A percentile compares a stretch with the other conserved stretches of the same genome.
phyloP scores from a whole-genome alignment of 108 stramenopile genomes.

The Cyclostephanos tholiformis region DNA sequence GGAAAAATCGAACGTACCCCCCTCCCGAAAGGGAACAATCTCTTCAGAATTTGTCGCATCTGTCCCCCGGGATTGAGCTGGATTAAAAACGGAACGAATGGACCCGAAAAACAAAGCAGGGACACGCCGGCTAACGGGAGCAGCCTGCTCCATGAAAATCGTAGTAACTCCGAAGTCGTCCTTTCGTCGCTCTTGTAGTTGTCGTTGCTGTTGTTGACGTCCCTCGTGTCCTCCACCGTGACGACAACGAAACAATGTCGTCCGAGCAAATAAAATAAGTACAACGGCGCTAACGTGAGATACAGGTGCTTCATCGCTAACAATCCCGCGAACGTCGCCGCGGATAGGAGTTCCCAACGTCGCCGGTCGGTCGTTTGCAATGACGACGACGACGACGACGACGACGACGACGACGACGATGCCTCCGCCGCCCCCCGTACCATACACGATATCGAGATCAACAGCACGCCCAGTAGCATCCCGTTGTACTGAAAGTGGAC shows the following conservation, averaged over 20 bases:
- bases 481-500: constrained; percentile 98
- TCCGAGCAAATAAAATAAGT: constrained; percentile 80
- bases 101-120: constrained; percentile 56
- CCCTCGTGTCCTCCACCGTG: constrained; percentile 9
- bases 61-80: constrained; percentile 32
- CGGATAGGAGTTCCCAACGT: constrained; percentile 58
- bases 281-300: constrained; percentile 84
- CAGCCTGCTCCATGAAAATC: constrained; percentile 60
- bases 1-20: constrained; percentile 48
- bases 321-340: constrained; percentile 73
- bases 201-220: background rate
- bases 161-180: constrained; percentile 2
- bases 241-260: constrained; percentile 63
- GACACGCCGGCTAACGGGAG: constrained; percentile 60
- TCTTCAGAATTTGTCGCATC: constrained; percentile 69
- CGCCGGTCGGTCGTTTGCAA: background rate
- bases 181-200: background rate
- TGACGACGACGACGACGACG: too few relatives aligned
- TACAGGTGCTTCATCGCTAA: constrained; percentile 94
- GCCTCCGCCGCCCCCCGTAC: constrained; percentile 43
- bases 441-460: constrained; percentile 74
- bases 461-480: constrained; percentile 85
- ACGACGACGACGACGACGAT: background rate
- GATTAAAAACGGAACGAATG: constrained; percentile 72
- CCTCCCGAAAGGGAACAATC: constrained; percentile 96